Conservation (phyloP, 495 filamentous ascomycete species). For the Ramalina intermedia region DNA sequence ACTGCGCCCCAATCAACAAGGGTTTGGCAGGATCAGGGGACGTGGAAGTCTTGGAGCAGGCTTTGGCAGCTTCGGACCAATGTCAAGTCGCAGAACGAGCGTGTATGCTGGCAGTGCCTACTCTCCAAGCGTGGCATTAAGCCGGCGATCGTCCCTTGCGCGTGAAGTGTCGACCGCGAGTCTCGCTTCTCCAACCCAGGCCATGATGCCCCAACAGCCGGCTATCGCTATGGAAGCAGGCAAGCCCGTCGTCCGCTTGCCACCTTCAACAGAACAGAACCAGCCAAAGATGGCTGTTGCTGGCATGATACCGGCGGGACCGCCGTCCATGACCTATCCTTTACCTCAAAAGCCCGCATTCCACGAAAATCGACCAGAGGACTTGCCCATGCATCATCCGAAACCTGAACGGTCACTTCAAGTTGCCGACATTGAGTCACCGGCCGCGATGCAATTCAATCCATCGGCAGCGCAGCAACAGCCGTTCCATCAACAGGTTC, state of each 20-base stretch:
- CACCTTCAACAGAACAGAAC: slow-evolving; percentile 38
- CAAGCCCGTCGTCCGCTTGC: slow-evolving; percentile 77
- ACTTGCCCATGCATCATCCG: slow-evolving; percentile 89
- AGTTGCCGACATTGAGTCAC: slow-evolving; percentile 85
- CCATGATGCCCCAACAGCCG: slow-evolving; percentile 53
- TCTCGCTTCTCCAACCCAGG: slow-evolving; percentile 63
- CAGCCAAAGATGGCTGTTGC: slow-evolving; percentile 13
- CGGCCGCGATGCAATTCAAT: slow-evolving; percentile 53
- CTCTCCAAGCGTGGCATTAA: slow-evolving; percentile 82
- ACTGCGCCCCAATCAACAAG: slow-evolving; percentile 80
- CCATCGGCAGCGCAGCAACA: slow-evolving; percentile 57
- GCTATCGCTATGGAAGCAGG: slow-evolving; percentile 40
- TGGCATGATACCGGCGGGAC: slow-evolving; percentile 32
- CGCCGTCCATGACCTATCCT: slow-evolving; percentile 42
- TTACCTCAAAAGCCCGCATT: slow-evolving; percentile 58
- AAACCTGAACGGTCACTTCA: slow-evolving; percentile 91
- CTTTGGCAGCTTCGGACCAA: slow-evolving; percentile 49
- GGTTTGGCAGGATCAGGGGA: slow-evolving; percentile 50
- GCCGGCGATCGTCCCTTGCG: slow-evolving; percentile 78
- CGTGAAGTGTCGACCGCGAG: slow-evolving; percentile 58
- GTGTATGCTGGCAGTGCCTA: slow-evolving; percentile 72
- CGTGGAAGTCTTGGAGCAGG: slow-evolving; percentile 46
- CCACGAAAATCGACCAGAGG: slow-evolving; percentile 60
- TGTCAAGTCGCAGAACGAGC: slow-evolving; percentile 59
- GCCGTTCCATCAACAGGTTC: slow-evolving; percentile 85